Evolutionary conservation across 768 basidiomycete genomes (phyloP).

Genomic region (Rhodotorula paludigena): DNA sequence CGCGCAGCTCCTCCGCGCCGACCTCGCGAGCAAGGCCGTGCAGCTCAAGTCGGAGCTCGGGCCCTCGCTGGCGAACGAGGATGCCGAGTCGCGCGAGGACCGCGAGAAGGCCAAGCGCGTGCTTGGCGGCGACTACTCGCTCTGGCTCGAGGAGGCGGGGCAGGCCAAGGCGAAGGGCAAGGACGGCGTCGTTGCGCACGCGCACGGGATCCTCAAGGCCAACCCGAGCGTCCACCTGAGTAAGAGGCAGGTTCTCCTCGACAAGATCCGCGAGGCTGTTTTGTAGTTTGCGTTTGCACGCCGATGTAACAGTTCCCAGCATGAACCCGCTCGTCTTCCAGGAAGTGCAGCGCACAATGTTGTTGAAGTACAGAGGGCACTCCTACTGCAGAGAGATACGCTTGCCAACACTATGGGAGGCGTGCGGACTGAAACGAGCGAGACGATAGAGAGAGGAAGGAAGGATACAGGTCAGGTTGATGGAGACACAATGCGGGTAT

Average conservation of each 20-base stretch:
- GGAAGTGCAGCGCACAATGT: neutral
- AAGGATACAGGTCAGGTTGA: neutral
- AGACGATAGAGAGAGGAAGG: neutral
- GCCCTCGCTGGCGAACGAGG: neutral
- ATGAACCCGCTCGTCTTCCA: neutral
- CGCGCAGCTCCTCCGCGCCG: constrained; percentile 17
- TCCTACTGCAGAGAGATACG: neutral
- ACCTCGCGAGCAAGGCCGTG: constrained; percentile 3
- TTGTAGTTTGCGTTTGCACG: too few relatives aligned
- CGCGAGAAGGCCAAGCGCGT: constrained; percentile 18
- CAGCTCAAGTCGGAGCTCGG: constrained; percentile 12
- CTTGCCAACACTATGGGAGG: too few relatives aligned
- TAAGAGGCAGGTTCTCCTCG: constrained; percentile 7
- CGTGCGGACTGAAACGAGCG: too few relatives aligned
- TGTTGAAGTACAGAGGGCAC: neutral
- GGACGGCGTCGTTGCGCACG: constrained; percentile 16
- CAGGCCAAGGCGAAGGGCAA: neutral
- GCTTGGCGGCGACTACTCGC: constrained; percentile 24
- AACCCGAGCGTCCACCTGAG: constrained; percentile 20
- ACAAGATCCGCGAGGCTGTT: constrained; percentile 21
- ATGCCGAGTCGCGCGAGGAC: constrained; percentile 10
- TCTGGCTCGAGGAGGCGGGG: constrained; percentile 3
- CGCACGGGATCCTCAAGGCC: neutral
- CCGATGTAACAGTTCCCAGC: too few relatives aligned
- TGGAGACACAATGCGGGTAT: neutral